These are phyloP conservation scores for Chrysosporium queenslandicum DNA, from an alignment of 2,329 filamentous ascomycete species.

Conservation along the genomic window DNA sequence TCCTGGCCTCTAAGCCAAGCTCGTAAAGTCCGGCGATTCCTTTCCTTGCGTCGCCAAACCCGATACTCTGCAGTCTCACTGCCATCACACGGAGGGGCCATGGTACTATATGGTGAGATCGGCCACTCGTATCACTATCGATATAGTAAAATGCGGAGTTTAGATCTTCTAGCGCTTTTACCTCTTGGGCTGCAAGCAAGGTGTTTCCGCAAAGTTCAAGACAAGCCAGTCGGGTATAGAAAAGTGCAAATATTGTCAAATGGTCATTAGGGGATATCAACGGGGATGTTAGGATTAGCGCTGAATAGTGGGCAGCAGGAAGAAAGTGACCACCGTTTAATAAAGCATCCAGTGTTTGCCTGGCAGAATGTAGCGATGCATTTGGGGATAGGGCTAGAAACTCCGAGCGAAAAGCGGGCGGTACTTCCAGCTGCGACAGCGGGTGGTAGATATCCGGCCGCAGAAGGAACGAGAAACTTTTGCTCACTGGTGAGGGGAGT, in stretches of 20 bases:
- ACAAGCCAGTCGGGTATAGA: constrained; percentile 73
- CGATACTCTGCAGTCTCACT: constrained; percentile 73
- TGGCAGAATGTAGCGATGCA: constrained; percentile 40
- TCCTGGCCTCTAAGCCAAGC: constrained; percentile 65
- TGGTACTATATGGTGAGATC: constrained; percentile 64
- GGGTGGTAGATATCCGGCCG: constrained; percentile 75
- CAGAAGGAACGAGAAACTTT: constrained; percentile 72
- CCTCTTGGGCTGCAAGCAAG: constrained; percentile 56
- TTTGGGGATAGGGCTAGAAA: constrained; percentile 52
- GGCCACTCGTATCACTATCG: constrained; percentile 35
- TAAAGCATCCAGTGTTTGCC: constrained; percentile 50
- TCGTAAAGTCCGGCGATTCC: constrained; percentile 88
- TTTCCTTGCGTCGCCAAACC: constrained; percentile 71
- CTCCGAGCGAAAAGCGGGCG: constrained; percentile 58
- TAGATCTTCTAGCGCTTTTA: constrained; percentile 53
- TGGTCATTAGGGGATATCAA: constrained; percentile 43
- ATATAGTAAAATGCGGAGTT: constrained; percentile 46
- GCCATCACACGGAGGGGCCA: constrained; percentile 79
- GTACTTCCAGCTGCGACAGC: constrained; percentile 53
- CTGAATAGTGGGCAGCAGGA: constrained; percentile 52
- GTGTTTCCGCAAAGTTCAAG: constrained; percentile 68
- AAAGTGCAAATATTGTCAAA: constrained; percentile 59
- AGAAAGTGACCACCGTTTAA: constrained; percentile 68
- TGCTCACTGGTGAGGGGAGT: constrained; percentile 28
- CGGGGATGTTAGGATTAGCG: constrained; percentile 35